Percentiles rank a stretch among this genome's conserved stretches.
These are phyloP conservation scores for Megacollybia marginata DNA, from an alignment of 768 basidiomycete species.

Conservation along the genomic window DNA sequence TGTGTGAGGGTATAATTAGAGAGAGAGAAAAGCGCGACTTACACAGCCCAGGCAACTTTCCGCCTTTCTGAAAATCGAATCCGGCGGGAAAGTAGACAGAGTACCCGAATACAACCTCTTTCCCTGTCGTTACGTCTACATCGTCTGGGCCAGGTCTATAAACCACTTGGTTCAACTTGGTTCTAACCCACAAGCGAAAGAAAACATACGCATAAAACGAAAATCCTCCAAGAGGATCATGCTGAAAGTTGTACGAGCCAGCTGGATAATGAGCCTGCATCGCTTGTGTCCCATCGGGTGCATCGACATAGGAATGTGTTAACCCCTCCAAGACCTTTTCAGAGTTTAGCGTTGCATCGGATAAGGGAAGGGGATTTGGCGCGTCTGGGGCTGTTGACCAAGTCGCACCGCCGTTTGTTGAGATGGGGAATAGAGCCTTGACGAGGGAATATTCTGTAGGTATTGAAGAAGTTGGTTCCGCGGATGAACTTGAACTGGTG, in stretches of 20 bases:
- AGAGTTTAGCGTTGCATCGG: conserved; percentile 39
- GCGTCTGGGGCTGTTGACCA: conserved; percentile 41
- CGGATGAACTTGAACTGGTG: neutral
- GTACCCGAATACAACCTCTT: conserved; percentile 58
- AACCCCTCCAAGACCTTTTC: conserved; percentile 28
- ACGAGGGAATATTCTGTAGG: conserved; percentile 13
- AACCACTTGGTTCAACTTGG: too few relatives aligned
- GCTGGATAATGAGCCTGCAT: conserved; percentile 49
- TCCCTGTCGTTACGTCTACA: conserved; percentile 51
- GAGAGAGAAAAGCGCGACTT: conserved; percentile 22
- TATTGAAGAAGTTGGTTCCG: conserved; percentile 3
- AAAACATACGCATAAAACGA: conserved; percentile 58
- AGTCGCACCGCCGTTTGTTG: conserved; percentile 19
- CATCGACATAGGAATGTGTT: conserved; percentile 31
- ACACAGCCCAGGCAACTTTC: conserved; percentile 72
- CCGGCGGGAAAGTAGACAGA: conserved; percentile 56
- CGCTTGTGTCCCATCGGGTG: conserved; percentile 43
- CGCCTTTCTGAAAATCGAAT: conserved; percentile 61
- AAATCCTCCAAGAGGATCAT: conserved; percentile 47
- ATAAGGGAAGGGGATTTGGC: conserved; percentile 27
- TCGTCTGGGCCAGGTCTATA: conserved; percentile 35
- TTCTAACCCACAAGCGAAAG: too few relatives aligned
- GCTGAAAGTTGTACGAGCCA: conserved; percentile 48
- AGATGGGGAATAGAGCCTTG: conserved; percentile 35
- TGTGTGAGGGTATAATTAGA: conserved; percentile 3